phyloP scores from a whole-genome alignment of 768 basidiomycete species.

The Lanmaoa rubissima region DNA sequence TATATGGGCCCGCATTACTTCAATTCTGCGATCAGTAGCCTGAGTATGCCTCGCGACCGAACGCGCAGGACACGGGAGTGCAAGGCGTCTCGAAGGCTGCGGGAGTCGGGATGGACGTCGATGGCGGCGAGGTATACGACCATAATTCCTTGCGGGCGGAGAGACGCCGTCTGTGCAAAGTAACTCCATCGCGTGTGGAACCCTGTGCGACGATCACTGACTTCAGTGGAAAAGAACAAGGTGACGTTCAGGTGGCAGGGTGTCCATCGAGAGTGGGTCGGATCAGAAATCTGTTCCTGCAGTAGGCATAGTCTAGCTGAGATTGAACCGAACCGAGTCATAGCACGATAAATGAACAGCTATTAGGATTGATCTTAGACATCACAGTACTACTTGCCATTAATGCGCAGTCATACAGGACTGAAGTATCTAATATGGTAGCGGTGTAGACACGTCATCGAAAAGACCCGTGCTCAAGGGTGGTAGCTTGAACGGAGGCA shows the following conservation, averaged over 20 bases:
- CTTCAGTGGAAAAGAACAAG: too few relatives aligned
- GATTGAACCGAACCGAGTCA: background rate
- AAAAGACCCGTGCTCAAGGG: conserved; percentile 18
- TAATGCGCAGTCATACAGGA: background rate
- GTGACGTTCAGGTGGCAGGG: background rate
- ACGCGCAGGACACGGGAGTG: background rate
- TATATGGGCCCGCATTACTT: too few relatives aligned
- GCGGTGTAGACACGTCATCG: background rate
- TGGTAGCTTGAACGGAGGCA: conserved; percentile 27
- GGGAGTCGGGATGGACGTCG: background rate
- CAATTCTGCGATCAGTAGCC: background rate
- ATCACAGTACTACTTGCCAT: background rate
- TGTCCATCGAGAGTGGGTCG: background rate
- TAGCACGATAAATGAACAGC: background rate
- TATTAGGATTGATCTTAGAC: background rate
- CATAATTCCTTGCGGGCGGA: background rate
- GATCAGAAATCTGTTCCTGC: background rate
- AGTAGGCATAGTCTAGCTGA: background rate
- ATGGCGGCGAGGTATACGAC: background rate
- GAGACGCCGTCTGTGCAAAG: background rate
- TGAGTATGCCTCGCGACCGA: background rate
- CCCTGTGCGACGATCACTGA: background rate
- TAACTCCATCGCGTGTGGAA: background rate
- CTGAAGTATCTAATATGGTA: background rate
- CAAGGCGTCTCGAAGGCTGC: background rate